Conservation (phyloP, 1,139 yeast species). For the Kurtzmaniella quercitrusa region DNA sequence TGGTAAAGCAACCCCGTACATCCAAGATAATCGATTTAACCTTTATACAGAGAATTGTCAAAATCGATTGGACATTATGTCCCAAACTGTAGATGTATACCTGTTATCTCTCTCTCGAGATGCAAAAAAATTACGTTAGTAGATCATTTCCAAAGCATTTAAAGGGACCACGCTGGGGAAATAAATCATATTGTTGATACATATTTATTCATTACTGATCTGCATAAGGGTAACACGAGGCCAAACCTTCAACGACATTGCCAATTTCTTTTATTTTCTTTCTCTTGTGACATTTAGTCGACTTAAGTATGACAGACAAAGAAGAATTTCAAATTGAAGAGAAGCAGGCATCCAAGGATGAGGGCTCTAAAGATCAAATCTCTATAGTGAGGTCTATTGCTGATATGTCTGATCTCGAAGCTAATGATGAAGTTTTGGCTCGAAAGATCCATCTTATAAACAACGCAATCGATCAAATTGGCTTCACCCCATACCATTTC, state of each 20-base stretch:
- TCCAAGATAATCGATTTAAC: too few relatives aligned
- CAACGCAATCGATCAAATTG: slow-evolving; percentile 34
- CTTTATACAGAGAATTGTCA: too few relatives aligned
- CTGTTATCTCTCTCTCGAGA: too few relatives aligned
- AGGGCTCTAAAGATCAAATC: background rate
- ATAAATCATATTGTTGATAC: too few relatives aligned
- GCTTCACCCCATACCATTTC: slow-evolving; percentile 32
- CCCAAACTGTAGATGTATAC: too few relatives aligned
- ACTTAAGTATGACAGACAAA: background rate
- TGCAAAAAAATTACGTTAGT: too few relatives aligned
- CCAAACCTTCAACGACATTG: background rate
- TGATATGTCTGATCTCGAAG: slow-evolving; percentile 23
- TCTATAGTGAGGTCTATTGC: background rate
- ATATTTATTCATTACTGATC: too few relatives aligned
- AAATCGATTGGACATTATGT: too few relatives aligned
- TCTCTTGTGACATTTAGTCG: background rate
- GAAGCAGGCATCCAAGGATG: background rate
- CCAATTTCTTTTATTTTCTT: background rate
- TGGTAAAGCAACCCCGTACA: background rate
- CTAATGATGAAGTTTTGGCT: slow-evolving; percentile 20
- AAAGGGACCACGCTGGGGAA: too few relatives aligned
- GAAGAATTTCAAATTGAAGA: background rate
- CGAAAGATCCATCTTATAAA: slow-evolving; percentile 26
- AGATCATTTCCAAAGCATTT: background rate
- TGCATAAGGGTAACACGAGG: background rate